Base-by-base conservation (phyloP, 2,329 filamentous ascomycete species). In the Arthrobotrys megalospora region DNA sequence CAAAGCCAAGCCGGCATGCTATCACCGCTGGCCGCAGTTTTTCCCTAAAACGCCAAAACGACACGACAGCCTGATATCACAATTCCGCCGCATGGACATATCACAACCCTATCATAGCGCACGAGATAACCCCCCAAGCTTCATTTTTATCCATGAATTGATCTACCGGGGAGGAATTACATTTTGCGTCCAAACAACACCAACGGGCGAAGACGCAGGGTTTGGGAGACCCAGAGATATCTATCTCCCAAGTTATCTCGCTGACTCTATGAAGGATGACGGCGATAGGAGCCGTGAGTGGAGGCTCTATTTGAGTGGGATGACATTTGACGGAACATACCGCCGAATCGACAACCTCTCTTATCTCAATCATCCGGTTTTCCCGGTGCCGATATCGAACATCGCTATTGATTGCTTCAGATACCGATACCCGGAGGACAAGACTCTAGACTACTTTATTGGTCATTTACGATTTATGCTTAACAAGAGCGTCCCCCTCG, bases 381-480 rank as follows among this genome's bases (percentile, higher is more conserved):
- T 75, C 50, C 70, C 70, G 36, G 41, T 43, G 8, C 43, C 53
- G 12, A 47, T 53, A 11, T 36, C 52, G 14, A 68, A 21, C 47
- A 62, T 75, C n/a, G 70, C 38, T 3, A 19, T 75, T 14, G 70
- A 75, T 28, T 75, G 70, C 21, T 75, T 75, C 24, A 55, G 70
- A 21, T 75, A 75, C 21, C 63, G 63, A 6, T 75, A 58, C 21
- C 63, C 52, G 19, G 63, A 67, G 38, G 70, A 75, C 45, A 75
- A 75, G 55, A 75, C 52, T 11, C 47, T 75, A 10, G 70, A 75
- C 16, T 68, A 62, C 47, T 75, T 67, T 55, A 68, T 68, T 43
- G 63, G 70, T 6, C 62, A 75, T 38, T 63, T 75, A 43, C 70
- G 70, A 36, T 75, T 75, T 55, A 75, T 68, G 63, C 48, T 75